phyloP scores from a whole-genome alignment of 306 rosid genomes.

The Cyclanthera cordifolia region DNA sequence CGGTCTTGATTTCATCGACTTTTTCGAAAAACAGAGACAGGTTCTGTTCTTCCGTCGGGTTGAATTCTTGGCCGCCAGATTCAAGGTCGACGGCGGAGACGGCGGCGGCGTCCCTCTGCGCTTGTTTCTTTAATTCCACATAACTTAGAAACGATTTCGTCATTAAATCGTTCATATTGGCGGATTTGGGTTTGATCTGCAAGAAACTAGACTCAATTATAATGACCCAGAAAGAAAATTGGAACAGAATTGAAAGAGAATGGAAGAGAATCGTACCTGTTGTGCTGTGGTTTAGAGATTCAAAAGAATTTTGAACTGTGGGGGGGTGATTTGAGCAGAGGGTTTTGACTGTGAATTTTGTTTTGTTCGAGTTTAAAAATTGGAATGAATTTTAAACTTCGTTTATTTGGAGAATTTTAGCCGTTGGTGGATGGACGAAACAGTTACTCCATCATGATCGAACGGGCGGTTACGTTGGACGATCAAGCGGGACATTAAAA shows the following conservation, averaged over 20 bases:
- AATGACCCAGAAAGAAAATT: neutral
- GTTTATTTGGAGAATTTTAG: neutral
- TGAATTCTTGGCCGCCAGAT: conserved; percentile 44
- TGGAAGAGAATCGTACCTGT: neutral
- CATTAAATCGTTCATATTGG: conserved; percentile 89
- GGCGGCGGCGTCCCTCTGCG: conserved; percentile 32
- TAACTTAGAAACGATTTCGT: conserved; percentile 83
- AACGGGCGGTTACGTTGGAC: neutral
- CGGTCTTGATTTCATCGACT: conserved; percentile 47
- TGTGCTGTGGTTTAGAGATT: neutral
- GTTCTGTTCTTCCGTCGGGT: conserved; percentile 49
- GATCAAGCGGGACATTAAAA: neutral
- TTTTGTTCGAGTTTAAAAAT: neutral
- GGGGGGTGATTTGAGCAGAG: neutral
- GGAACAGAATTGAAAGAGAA: neutral
- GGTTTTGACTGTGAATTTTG: neutral
- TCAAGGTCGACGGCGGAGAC: conserved; percentile 32
- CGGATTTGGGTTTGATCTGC: neutral
- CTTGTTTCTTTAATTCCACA: conserved; percentile 76
- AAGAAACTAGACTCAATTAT: neutral
- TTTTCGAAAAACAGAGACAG: conserved; percentile 66
- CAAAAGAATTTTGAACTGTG: neutral
- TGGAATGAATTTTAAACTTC: neutral
- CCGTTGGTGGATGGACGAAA: neutral
- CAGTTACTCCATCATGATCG: neutral